Conservation (phyloP, 2,329 filamentous ascomycete species). For the Metarhizium anisopliae region DNA sequence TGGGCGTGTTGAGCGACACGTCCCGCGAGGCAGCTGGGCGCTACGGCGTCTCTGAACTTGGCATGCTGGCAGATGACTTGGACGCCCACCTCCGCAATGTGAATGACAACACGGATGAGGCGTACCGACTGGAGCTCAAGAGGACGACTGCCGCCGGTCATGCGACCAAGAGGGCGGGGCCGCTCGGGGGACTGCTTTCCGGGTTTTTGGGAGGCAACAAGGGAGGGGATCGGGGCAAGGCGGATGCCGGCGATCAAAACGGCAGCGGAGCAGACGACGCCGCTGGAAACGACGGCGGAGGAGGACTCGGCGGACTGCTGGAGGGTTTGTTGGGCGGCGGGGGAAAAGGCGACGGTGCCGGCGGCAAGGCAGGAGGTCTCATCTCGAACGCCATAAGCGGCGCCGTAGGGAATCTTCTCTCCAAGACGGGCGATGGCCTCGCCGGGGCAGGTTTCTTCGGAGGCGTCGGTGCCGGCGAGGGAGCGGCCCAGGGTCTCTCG, state of each 20-base stretch:
- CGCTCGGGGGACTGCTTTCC: background rate
- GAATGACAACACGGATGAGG: slow-evolving; percentile 7
- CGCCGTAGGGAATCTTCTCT: slow-evolving; percentile 2
- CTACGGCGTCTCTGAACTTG: slow-evolving; percentile 8
- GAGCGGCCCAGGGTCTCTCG: slow-evolving; percentile 15
- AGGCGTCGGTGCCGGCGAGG: slow-evolving; percentile 16
- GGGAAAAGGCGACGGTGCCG: background rate
- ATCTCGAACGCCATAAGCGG: slow-evolving; percentile 3
- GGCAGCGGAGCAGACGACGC: no score
- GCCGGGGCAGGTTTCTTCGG: slow-evolving; percentile 14
- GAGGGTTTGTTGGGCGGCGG: background rate
- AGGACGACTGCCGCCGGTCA: background rate
- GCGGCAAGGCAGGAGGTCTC: background rate
- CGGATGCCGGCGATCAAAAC: background rate
- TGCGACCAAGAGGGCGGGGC: background rate
- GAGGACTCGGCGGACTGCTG: background rate
- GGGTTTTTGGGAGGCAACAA: background rate
- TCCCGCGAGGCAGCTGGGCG: slow-evolving; percentile 6
- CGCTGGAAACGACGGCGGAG: background rate
- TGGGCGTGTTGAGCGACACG: slow-evolving; percentile 10
- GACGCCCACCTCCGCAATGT: slow-evolving; percentile 7
- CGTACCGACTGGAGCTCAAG: slow-evolving; percentile 4
- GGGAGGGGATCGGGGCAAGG: background rate
- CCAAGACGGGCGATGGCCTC: slow-evolving; percentile 3
- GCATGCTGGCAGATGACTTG: slow-evolving; percentile 7